Evolutionary conservation across 495 filamentous ascomycete species (phyloP), one percentile per base, ranked within the genome.

Genomic region (Penicillium salamii): DNA sequence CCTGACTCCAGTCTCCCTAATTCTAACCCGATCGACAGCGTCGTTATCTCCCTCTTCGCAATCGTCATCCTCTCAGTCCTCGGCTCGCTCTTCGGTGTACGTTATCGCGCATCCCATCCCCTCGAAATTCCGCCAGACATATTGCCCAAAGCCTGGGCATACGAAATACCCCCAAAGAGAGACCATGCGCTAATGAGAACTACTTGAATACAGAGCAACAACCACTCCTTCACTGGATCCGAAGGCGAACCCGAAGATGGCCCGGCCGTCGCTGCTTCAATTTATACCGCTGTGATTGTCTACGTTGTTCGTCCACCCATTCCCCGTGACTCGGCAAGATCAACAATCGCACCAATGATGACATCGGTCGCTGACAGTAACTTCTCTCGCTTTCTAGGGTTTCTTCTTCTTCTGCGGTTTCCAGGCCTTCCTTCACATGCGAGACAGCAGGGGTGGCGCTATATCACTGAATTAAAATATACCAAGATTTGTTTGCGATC

Each of bases 401-500:
- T 96, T 96, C 75, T 81, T 96, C 48, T 80, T 93, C 40, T 95
- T 95, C 74, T 96, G 91, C 72, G 86, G 83, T 21, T 80, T 88
- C 60, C 91, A 96, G 63, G 91, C 89, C 40, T 79, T 84, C 52
- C 76, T 96, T 36, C 89, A 96, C 58, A 62, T 85, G 46, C 81
- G 88, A 66, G 81, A 86, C 62, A 87, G 81, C 67, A 78, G 87
- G 68, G 77, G 85, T 56, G 91, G 91, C 42, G 85, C 88, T 43
- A 96, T 96, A 77, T 82, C 84, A 44, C 75, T 95, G 57, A 81
- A 75, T 52, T 77, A 62, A 63, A 67, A n/a, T 14, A 31, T 26
- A 49, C 53, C 45, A 46, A 36, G 37, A 24, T 38, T 52, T 24
- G 29, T 40, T 55, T 42, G 52, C 41, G 26, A 52, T 55, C 50